Evolutionary conservation across 306 rosid species (phyloP).

Genomic region (Vachellia pachyceras): DNA sequence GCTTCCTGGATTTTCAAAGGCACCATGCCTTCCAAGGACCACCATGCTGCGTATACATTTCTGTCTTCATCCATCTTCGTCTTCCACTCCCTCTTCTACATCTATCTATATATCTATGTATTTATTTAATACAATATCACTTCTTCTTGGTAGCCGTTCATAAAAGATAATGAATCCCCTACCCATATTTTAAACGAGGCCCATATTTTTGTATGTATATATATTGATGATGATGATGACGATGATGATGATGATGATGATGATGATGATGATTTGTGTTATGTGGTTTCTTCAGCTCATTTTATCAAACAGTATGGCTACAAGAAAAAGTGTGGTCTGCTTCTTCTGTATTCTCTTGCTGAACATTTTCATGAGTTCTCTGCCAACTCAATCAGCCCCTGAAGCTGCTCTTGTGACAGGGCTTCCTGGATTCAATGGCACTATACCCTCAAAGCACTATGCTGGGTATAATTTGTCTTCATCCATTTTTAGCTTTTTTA

Average conservation of each 20-base stretch:
- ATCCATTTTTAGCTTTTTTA: no score
- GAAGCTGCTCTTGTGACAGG: no score
- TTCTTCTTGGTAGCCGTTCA: not conserved
- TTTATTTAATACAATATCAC: not conserved
- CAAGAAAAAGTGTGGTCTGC: not conserved
- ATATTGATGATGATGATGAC: no score
- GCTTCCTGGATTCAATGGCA: no score
- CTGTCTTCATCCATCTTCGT: not conserved
- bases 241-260: no score
- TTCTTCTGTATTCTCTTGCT: no score
- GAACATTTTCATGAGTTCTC: no score
- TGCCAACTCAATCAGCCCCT: no score
- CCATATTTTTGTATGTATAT: no score
- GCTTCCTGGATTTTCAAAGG: constrained; percentile 27
- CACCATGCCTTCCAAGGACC: constrained; percentile 13
- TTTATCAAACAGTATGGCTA: not conserved
- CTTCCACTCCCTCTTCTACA: not conserved
- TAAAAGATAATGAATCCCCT: not conserved
- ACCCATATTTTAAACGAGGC: not conserved
- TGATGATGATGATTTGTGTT: not conserved
- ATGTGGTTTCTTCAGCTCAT: not conserved
- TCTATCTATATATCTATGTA: no score
- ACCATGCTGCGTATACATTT: not conserved
- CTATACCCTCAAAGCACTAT: no score
- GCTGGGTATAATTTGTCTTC: no score